Conservation (phyloP, 352 stramenopile species). For the Globisporangium cederbergense region DNA sequence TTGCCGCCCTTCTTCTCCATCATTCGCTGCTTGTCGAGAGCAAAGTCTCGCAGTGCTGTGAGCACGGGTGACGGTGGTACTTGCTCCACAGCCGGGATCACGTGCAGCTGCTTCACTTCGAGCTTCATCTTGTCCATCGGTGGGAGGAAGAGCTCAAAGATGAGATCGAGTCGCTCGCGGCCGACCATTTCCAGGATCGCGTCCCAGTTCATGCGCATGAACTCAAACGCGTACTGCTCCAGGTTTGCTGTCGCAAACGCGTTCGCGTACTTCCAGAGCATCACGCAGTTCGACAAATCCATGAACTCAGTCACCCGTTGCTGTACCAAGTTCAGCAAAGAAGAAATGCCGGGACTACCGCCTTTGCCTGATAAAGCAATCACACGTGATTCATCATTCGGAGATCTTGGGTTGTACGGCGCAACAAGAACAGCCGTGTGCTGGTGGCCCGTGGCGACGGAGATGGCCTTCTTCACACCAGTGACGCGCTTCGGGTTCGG, state of each 20-base stretch:
- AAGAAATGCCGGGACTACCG: not conserved
- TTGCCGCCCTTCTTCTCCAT: conserved; percentile 9
- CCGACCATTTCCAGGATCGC: conserved; percentile 59
- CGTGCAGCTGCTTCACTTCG: conserved; percentile 13
- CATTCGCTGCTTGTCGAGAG: conserved; percentile 9
- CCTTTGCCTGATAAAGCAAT: not conserved
- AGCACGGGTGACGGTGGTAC: conserved; percentile 4
- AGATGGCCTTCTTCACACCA: conserved; percentile 68
- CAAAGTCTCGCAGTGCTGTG: conserved; percentile 12
- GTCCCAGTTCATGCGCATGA: conserved; percentile 75
- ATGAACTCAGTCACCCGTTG: conserved; percentile 44
- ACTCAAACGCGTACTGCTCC: conserved; percentile 46
- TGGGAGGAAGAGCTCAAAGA: conserved; percentile 66
- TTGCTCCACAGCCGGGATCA: not conserved
- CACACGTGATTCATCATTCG: not conserved
- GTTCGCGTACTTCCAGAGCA: conserved; percentile 60
- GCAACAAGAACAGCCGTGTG: conserved; percentile 71
- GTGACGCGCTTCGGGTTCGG: conserved; percentile 71
- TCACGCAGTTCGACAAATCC: conserved; percentile 56
- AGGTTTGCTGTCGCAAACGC: conserved; percentile 42
- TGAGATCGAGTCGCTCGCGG: conserved; percentile 50
- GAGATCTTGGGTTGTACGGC: conserved; percentile 26
- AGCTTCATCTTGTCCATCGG: conserved; percentile 18
- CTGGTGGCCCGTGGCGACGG: conserved; percentile 66
- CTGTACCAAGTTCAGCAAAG: conserved; percentile 43